Evolutionary conservation across 306 rosid genomes (phyloP), one percentile per base, ranked within the genome.

Genomic region (Arachis stenosperma): DNA sequence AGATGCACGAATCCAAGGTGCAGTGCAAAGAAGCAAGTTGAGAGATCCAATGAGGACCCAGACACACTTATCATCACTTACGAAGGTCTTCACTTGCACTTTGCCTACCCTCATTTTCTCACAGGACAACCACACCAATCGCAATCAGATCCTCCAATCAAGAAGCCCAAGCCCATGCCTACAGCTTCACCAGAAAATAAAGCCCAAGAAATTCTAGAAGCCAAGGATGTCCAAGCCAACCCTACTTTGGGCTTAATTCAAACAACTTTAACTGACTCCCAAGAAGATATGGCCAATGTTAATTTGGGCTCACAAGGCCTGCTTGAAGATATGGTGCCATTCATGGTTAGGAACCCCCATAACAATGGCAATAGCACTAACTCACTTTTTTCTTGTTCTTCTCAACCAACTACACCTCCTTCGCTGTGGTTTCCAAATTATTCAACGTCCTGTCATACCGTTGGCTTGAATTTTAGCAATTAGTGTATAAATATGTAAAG

Each of bases 71-170:
- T 89, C 78, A 90, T 93, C 74, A 90, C 94, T 13, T 93, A 93
- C 67, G 97, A 93, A 79, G 98, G 97, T 6, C 97, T 93, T 30
- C 98, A 93, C 80, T 55, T 93, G 0, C 98, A 93, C 84, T 93
- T 86, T 75, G 84, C 98, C 7, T 89, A 86, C 72, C 98, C 97
- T 51, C 85, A 82, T 51, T 82, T 89, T 8, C 5, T 85, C 48
- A 71, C 78, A 48, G 83, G 82, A 73, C 86, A 78, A 70, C 15
- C 74, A 65, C 79, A 71, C 5, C 82, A 73, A 13, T 33, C 70
- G 42, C 64, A 71, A 22, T 37, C 65, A 13, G 71, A 78, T 48
- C 86, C 85, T 61, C 73, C 85, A 46, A 67, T 22, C 10, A 92
- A 90, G 75, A 92, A 81, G 88, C 46, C 87, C 40, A 92, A 82